These are phyloP conservation scores for Heterococcus sp. DNA, from an alignment of 108 stramenopile species.

Conservation along the genomic window DNA sequence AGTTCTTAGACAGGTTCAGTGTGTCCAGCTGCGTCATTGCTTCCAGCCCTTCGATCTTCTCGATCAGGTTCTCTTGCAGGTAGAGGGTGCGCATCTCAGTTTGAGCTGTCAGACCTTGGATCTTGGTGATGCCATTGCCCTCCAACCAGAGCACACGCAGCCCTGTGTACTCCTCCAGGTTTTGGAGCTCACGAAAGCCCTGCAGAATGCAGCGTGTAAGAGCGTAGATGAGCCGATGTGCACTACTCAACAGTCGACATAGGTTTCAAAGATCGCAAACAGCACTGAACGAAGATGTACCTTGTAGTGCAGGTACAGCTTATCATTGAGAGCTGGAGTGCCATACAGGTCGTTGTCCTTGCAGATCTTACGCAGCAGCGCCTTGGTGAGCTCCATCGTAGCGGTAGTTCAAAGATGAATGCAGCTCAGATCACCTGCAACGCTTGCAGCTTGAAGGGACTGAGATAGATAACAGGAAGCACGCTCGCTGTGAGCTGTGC, in stretches of 20 bases:
- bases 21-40: conserved; percentile 46
- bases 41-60: conserved; percentile 60
- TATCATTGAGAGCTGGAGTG: conserved; percentile 66
- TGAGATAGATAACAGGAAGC: too few relatives aligned
- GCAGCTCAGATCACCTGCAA: too few relatives aligned
- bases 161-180: conserved; percentile 67
- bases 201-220: too few relatives aligned
- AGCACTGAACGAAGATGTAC: too few relatives aligned
- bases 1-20: conserved; percentile 65
- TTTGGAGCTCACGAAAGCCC: conserved; percentile 63
- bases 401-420: too few relatives aligned
- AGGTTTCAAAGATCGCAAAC: too few relatives aligned
- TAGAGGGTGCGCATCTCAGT: conserved; percentile 57
- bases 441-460: too few relatives aligned
- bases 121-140: conserved; percentile 58
- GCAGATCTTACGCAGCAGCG: conserved; percentile 46
- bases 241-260: not conserved
- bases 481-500: too few relatives aligned
- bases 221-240: not conserved
- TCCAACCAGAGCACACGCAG: conserved; percentile 68
- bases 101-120: conserved; percentile 58
- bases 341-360: conserved; percentile 58
- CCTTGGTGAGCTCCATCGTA: conserved; percentile 62
- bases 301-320: conserved; percentile 72
- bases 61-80: conserved; percentile 66